A percentile compares a stretch with the other conserved stretches of the same genome.
Conservation (phyloP, 148 eudicot species). For the Talinum fruticosum region DNA sequence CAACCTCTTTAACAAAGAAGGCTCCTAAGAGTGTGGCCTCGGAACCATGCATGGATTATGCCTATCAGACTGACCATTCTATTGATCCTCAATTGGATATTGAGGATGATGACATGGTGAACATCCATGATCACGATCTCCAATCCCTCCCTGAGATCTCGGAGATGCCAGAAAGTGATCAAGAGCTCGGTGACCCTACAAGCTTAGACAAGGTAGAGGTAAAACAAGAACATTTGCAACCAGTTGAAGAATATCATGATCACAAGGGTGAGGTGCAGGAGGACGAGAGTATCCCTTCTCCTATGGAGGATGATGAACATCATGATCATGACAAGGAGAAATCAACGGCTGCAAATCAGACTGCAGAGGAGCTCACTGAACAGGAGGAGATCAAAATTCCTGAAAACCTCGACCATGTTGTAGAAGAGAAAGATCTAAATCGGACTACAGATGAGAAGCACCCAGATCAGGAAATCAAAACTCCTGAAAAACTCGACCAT, state of each 20-base stretch:
- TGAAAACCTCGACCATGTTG: neutral
- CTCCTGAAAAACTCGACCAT: neutral
- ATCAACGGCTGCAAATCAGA: slow-evolving; percentile 1
- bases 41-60: slow-evolving; percentile 25
- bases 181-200: slow-evolving; percentile 38
- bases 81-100: slow-evolving; percentile 23
- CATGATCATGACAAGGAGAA: slow-evolving; percentile 5
- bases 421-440: slow-evolving; percentile 9
- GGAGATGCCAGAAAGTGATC: slow-evolving; percentile 37
- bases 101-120: slow-evolving; percentile 30
- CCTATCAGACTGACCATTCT: slow-evolving; percentile 9
- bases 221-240: neutral
- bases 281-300: neutral
- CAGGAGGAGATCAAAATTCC: neutral
- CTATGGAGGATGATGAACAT: slow-evolving; percentile 1
- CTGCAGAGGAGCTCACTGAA: slow-evolving; percentile 4
- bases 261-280: neutral
- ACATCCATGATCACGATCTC: slow-evolving; percentile 24
- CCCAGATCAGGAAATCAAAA: neutral
- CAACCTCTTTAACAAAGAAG: slow-evolving; percentile 18
- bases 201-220: slow-evolving; percentile 6
- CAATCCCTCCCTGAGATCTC: slow-evolving; percentile 45
- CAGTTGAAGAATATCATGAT: slow-evolving; percentile 2
- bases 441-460: slow-evolving; percentile 3
- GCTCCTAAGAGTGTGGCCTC: slow-evolving; percentile 33